Conservation (phyloP, 441 rosid species). For the Manihot esculenta region DNA sequence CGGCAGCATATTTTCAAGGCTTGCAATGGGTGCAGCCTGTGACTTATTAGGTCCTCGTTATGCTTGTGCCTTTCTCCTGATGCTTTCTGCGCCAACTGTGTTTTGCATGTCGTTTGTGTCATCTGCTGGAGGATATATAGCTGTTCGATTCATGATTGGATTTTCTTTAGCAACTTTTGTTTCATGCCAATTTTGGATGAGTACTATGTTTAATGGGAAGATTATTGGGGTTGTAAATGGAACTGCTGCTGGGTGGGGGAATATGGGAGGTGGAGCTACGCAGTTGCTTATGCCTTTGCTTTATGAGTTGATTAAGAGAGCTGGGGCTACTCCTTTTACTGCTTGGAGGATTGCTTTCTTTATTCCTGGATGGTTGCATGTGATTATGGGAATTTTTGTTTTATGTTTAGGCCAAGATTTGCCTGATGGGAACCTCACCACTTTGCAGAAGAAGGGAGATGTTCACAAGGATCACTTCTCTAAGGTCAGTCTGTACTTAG, state of each 20-base stretch:
- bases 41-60: conserved; percentile 86
- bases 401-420: conserved; percentile 38
- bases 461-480: conserved; percentile 31
- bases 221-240: conserved; percentile 83
- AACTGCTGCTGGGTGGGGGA: conserved; percentile 93
- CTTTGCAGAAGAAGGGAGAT: conserved; percentile 50
- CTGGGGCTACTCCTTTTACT: conserved; percentile 70
- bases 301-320: conserved; percentile 51
- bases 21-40: conserved; percentile 78
- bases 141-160: conserved; percentile 86
- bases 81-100: conserved; percentile 81
- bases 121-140: conserved; percentile 58
- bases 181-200: conserved; percentile 93
- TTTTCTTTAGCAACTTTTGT: conserved; percentile 91
- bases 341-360: conserved; percentile 95
- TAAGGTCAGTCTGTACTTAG: conserved; percentile 18
- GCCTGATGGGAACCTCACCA: conserved; percentile 35
- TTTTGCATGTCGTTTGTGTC: conserved; percentile 76
- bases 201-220: conserved; percentile 85
- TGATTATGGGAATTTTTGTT: conserved; percentile 37
- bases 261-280: conserved; percentile 88
- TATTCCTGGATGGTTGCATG: conserved; percentile 60
- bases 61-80: conserved; percentile 72
- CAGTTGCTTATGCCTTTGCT: conserved; percentile 82
- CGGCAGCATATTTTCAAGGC: conserved; percentile 83